Evolutionary conservation across 805 yeast genomes (phyloP), one percentile per base, ranked within the genome.

Genomic region (Wickerhamiella shivajii): DNA sequence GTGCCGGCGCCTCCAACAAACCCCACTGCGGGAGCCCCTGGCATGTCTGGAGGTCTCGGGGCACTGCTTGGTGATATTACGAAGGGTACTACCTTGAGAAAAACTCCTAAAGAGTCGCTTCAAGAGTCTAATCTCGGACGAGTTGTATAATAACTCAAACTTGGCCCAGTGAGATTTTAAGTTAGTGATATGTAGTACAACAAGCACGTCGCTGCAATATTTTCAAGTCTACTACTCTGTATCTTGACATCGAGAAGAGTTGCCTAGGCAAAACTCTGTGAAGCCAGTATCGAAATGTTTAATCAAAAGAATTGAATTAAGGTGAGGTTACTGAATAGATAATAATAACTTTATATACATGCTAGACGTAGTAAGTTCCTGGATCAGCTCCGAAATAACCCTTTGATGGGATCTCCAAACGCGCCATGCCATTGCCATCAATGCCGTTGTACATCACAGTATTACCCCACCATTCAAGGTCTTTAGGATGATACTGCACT

Each of bases 381-480:
- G 42, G 44, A 8, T 33, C 36, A 10, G 52, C 51, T n/a, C 57
- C 57, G 31, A 52, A 52, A 36, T 47, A 42, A 16, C 50, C 57
- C 5, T 34, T 37, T 8, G 42, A 49, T 1, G 51, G 46, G 13
- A 49, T 16, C 6, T 37, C 24, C 14, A 29, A 16, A 10, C 24
- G 34, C 10, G 38, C 31, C 5, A 20, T 32, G 5, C 34, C 36
- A 7, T 18, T 36, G 18, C 41, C 47, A 26, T 44, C 52, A 7
- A 44, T 31, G 8, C 50, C 50, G 8, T 39, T 39, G 7, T 15
- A 30, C 6, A 37, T 24, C 26, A 49, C 57, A 9, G 39, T 43
- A 37, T 70, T 71, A 1, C 81, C 81, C 80, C 80, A 74, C 81
- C 80, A 74, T 19, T 52, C 39, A 9, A 72, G 34, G 3, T 46